Conservation (phyloP, 805 yeast species). For the Starmerella floris region DNA sequence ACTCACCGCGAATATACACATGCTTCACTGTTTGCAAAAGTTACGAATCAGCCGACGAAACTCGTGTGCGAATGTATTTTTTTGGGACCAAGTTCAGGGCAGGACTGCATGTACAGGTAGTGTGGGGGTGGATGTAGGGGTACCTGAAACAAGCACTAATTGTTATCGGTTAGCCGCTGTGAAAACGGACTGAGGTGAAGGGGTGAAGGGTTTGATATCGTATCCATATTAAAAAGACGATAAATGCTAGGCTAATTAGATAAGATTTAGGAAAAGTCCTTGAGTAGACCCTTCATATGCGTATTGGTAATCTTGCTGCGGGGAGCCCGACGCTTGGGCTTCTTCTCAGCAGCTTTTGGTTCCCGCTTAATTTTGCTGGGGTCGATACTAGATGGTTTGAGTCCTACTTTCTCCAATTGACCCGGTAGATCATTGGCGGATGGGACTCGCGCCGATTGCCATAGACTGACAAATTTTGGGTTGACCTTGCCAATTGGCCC, state of each 20-base stretch:
- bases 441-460: slow-evolving; percentile 72
- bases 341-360: slow-evolving; percentile 44
- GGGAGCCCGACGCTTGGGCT: slow-evolving; percentile 77
- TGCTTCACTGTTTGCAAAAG: slow-evolving; percentile 21
- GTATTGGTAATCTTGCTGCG: slow-evolving; percentile 89
- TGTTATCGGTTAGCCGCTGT: too few species aligned
- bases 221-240: too few species aligned
- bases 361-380: slow-evolving; percentile 73
- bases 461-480: slow-evolving; percentile 65
- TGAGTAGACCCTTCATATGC: slow-evolving; percentile 89
- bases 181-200: too few species aligned
- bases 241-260: too few species aligned
- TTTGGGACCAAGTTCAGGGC: too few species aligned
- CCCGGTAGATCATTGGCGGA: slow-evolving; percentile 69
- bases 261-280: slow-evolving; percentile 56
- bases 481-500: slow-evolving; percentile 61
- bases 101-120: too few species aligned
- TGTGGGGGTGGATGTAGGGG: too few species aligned
- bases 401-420: slow-evolving; percentile 63
- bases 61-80: too few species aligned
- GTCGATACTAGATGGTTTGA: slow-evolving; percentile 95
- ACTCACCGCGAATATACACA: slow-evolving; percentile 72
- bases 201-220: too few species aligned
- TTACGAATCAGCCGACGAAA: too few species aligned
- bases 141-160: too few species aligned